Percentiles rank a stretch among this genome's conserved stretches.
Conservation (phyloP, 495 filamentous ascomycete species). For the Schizothecium vesticola region DNA sequence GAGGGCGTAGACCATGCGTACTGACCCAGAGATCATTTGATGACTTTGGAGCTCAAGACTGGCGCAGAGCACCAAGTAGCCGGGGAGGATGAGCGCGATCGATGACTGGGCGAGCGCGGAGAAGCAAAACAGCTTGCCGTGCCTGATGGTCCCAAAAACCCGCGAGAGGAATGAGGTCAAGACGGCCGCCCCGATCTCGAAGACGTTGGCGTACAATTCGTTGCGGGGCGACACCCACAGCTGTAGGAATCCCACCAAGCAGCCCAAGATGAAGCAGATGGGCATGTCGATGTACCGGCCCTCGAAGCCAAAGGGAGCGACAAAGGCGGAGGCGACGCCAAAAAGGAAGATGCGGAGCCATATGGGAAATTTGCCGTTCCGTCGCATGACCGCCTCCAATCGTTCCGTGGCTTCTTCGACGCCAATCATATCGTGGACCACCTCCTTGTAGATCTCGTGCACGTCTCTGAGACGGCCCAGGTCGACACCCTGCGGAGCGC, state of each 20-base stretch:
- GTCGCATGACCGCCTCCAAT: constrained; percentile 60
- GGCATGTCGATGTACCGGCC: constrained; percentile 85
- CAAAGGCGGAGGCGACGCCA: constrained; percentile 70
- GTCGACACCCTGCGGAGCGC: constrained; percentile 70
- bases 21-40: constrained; percentile 81
- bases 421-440: constrained; percentile 80
- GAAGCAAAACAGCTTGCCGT: constrained; percentile 78
- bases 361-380: constrained; percentile 56
- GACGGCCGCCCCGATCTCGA: constrained; percentile 83
- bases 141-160: constrained; percentile 76
- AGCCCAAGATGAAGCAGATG: constrained; percentile 79
- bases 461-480: constrained; percentile 77
- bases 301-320: constrained; percentile 88
- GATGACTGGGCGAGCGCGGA: constrained; percentile 84
- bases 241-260: constrained; percentile 74
- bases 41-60: constrained; percentile 83
- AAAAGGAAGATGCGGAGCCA: constrained; percentile 79
- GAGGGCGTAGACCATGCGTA: constrained; percentile 93
- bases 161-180: constrained; percentile 85
- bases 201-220: constrained; percentile 80
- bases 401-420: constrained; percentile 75
- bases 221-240: constrained; percentile 74
- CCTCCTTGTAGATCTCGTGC: constrained; percentile 88
- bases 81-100: constrained; percentile 88
- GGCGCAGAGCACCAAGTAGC: constrained; percentile 62